These are phyloP conservation scores for Calvatia gigantea DNA, from an alignment of 768 basidiomycete genomes.

Conservation along the genomic window DNA sequence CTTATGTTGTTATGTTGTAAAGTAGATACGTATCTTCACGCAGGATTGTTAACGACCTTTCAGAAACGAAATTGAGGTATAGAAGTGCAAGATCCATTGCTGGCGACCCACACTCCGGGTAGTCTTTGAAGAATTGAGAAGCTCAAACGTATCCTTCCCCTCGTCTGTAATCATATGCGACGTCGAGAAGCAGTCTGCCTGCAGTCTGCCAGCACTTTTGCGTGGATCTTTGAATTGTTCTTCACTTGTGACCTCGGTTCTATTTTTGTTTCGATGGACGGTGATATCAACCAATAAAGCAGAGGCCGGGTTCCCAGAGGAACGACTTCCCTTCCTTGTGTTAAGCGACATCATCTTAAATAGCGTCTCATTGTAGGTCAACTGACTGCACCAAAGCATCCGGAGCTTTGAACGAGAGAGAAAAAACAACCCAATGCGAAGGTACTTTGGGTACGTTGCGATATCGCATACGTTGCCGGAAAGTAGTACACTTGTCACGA, in stretches of 20 bases:
- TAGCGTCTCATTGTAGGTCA: not conserved
- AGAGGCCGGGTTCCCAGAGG: not conserved
- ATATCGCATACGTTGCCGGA: not conserved
- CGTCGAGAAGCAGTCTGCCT: not conserved
- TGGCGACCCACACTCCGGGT: no score
- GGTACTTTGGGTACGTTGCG: no score
- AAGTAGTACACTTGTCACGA: not conserved
- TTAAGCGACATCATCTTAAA: not conserved
- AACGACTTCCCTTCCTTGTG: not conserved
- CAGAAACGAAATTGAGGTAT: no score
- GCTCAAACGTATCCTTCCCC: not conserved
- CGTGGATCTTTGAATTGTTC: not conserved
- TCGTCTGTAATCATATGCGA: not conserved
- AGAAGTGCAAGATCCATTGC: no score
- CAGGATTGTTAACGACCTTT: no score
- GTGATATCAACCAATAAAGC: not conserved
- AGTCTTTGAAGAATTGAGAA: not conserved
- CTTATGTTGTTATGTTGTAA: not conserved
- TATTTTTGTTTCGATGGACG: not conserved
- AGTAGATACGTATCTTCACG: not conserved
- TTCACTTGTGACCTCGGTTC: not conserved
- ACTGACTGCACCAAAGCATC: slow-evolving; percentile 1
- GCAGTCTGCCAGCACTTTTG: no score
- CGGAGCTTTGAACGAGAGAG: not conserved
- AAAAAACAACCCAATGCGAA: not conserved